phyloP scores from a whole-genome alignment of 768 basidiomycete species.

The Lyophyllum decastes region DNA sequence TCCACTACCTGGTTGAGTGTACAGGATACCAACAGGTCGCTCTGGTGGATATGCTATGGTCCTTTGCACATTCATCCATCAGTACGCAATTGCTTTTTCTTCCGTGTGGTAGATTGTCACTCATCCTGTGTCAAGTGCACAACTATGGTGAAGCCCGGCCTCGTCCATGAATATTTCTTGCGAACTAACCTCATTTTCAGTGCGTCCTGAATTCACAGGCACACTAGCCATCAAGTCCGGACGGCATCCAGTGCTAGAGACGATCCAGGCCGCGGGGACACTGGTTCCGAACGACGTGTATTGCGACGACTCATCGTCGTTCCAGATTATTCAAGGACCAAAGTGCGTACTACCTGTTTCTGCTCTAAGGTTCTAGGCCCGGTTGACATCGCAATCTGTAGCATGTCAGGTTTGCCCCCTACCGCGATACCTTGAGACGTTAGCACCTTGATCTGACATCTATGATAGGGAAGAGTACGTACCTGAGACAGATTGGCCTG shows the following conservation, averaged over 20 bases:
- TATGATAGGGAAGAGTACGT: constrained; percentile 83
- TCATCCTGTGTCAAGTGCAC: constrained; percentile 34
- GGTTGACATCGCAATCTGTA: constrained; percentile 15
- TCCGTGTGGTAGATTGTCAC: neutral
- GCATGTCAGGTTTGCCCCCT: constrained; percentile 43
- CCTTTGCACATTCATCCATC: constrained; percentile 83
- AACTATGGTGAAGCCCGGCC: constrained; percentile 39
- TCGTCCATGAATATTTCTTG: neutral
- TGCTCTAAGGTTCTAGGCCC: neutral
- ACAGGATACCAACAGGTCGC: constrained; percentile 57
- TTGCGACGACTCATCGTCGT: constrained; percentile 78
- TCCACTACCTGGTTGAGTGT: neutral
- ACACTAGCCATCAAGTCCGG: constrained; percentile 89
- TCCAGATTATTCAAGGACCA: constrained; percentile 91
- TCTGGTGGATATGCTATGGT: constrained; percentile 86
- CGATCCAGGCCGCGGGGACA: constrained; percentile 61
- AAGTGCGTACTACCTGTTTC: constrained; percentile 52
- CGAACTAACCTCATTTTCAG: constrained; percentile 34
- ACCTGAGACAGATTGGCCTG: constrained; percentile 84
- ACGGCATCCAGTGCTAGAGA: constrained; percentile 86
- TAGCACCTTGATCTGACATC: neutral
- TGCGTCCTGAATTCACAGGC: constrained; percentile 89
- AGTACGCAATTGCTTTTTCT: constrained; percentile 44
- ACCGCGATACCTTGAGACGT: neutral
- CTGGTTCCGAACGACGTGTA: constrained; percentile 91